phyloP scores from a whole-genome alignment of 2,329 filamentous ascomycete genomes.

The Emergomyces orientalis region DNA sequence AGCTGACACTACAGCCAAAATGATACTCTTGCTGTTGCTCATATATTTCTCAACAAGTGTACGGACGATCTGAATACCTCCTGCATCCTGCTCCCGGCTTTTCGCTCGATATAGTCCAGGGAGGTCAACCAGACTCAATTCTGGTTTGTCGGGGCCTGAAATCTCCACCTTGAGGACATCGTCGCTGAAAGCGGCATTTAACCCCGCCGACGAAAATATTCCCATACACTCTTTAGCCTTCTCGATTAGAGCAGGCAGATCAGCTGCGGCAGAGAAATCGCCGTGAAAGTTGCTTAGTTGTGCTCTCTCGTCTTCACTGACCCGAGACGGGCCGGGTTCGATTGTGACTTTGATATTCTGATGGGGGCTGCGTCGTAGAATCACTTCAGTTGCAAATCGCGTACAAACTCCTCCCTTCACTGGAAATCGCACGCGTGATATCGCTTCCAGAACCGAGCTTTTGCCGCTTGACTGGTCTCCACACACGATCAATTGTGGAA shows the following conservation, averaged over 20 bases:
- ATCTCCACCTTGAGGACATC: conserved; percentile 13
- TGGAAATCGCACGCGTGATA: conserved; percentile 24
- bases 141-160: conserved; percentile 10
- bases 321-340: conserved; percentile 14
- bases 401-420: conserved; percentile 24
- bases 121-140: conserved; percentile 15
- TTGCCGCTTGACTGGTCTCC: conserved; percentile 27
- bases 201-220: no score
- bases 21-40: conserved; percentile 48
- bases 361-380: conserved; percentile 16
- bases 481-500: conserved; percentile 25
- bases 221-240: no score
- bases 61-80: conserved; percentile 16
- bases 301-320: conserved; percentile 3
- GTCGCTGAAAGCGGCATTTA: conserved; percentile 9
- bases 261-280: no score
- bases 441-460: conserved; percentile 24
- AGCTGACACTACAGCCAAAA: conserved; percentile 47
- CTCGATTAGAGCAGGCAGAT: conserved; percentile 8
- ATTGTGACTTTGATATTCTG: conserved; percentile 16
- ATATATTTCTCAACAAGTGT: conserved; percentile 41
- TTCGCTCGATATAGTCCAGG: conserved; percentile 13
- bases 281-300: no score
- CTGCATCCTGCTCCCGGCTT: conserved; percentile 12
- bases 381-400: conserved; percentile 25